Base-by-base conservation (phyloP, 257 asterid genomes). In the Rhazya stricta region DNA sequence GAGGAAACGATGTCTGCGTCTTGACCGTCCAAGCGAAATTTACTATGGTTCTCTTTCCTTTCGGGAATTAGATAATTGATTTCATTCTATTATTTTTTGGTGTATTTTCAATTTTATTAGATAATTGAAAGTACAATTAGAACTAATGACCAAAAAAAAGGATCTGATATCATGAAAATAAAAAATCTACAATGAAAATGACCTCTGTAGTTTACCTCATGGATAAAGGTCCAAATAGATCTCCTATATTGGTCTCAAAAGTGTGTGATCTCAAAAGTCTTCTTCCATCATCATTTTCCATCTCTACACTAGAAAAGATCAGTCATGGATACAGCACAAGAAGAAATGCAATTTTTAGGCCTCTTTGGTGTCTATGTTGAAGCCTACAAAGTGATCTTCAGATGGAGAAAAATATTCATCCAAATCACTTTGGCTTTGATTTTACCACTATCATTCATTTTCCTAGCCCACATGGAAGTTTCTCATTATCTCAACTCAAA, bases 301-400 rank as follows among this genome's bases (percentile, higher is more conserved):
- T 61, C 60, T 73, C 79, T 37, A 6, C 34, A 41, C 42, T 12
- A 23, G n/a, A 56, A 51, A n/a, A 56, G 25, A 42, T 18, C 12
- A 16, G 50, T 74, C 79, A 87, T 91, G 96, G 94, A 91, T 8
- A 81, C 60, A 78, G 92, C 86, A n/a, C 96, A 83, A 78, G 92
- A 90, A 77, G 88, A 90, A 43, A 86, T 87, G 84, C 90, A 85
- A 77, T 85, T 81, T 32, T 75, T 91, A 16, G 91, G 91, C 61
- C 78, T 87, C 42, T 83, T 86, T 25, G 90, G 86, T 30, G 84
- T 91, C 76, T 83, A 83, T 69, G 2, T 27, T 36, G 91, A 89
- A 83, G 48, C 92, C 79, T 82, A 63, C 88, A 85, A 87, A 51
- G 82, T 91, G 41, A 81, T 91, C 42, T 79, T 68, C 81, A 69